Evolutionary conservation across 2,329 filamentous ascomycete genomes (phyloP).

Genomic region (Cryphonectria carpinicola): DNA sequence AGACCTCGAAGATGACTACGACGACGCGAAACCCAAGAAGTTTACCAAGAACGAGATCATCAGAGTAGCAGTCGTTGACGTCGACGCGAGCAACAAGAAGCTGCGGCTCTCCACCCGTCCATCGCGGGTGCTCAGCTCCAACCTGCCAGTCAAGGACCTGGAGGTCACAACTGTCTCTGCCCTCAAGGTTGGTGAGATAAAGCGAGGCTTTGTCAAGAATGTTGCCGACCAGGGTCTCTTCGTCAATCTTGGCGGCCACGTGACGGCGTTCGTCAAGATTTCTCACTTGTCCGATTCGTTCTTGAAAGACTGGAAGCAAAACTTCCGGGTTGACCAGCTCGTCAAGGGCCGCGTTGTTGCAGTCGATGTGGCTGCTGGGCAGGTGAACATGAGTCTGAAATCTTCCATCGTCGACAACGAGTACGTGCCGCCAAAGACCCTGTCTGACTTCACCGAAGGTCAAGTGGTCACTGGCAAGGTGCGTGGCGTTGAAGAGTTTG

Average conservation of each 20-base stretch:
- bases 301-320: constrained; percentile 93
- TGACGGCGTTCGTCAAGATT: constrained; percentile 83
- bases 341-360: constrained; percentile 83
- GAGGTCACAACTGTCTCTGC: constrained; percentile 76
- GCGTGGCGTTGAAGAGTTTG: constrained; percentile 92
- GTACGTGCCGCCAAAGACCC: constrained; percentile 73
- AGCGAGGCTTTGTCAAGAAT: constrained; percentile 91
- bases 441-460: constrained; percentile 77
- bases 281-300: constrained; percentile 88
- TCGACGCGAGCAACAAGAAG: constrained; percentile 85
- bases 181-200: constrained; percentile 74
- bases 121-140: constrained; percentile 87
- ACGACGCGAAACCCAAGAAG: constrained; percentile 73
- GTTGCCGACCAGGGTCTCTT: constrained; percentile 89
- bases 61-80: constrained; percentile 79
- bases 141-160: constrained; percentile 76
- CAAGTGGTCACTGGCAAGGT: constrained; percentile 88
- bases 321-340: constrained; percentile 86
- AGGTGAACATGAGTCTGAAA: constrained; percentile 86
- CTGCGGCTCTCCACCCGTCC: constrained; percentile 81
- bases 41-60: constrained; percentile 86
- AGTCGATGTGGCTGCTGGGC: constrained; percentile 69
- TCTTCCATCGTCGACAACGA: constrained; percentile 79
- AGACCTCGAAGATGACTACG: constrained; percentile 86
- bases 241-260: constrained; percentile 77